These are phyloP conservation scores for Bryoerythrophyllum caledonicum DNA, from an alignment of 225 moss, liverwort and hornwort species.

Conservation along the genomic window DNA sequence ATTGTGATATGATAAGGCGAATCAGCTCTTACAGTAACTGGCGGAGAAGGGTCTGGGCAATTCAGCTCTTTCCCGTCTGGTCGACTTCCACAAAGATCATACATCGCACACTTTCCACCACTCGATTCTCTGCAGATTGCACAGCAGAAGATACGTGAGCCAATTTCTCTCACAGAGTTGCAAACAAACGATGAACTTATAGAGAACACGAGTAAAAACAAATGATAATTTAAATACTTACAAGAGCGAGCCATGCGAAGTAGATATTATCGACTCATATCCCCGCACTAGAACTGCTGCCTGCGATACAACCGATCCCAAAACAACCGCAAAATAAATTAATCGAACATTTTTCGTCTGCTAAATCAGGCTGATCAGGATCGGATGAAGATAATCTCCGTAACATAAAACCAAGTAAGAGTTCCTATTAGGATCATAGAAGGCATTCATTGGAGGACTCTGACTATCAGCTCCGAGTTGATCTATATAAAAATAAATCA, in stretches of 20 bases:
- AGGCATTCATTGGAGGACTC: neutral
- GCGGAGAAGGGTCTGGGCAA: constrained; percentile 71
- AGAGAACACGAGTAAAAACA: neutral
- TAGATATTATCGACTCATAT: constrained; percentile 23
- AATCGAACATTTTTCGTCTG: neutral
- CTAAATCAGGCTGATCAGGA: neutral
- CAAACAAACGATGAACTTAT: neutral
- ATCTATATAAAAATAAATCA: neutral
- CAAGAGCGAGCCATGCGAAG: constrained; percentile 30
- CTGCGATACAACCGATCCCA: constrained; percentile 21
- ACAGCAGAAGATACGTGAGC: constrained; percentile 27
- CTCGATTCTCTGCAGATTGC: constrained; percentile 45
- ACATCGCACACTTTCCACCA: constrained; percentile 86
- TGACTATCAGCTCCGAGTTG: neutral
- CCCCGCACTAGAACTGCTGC: constrained; percentile 35
- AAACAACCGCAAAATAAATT: neutral
- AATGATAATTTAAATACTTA: constrained; percentile 26
- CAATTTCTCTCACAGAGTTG: constrained; percentile 6
- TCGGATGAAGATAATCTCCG: neutral
- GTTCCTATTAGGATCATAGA: neutral
- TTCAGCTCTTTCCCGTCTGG: constrained; percentile 77
- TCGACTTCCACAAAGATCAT: constrained; percentile 78
- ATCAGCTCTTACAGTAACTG: constrained; percentile 60
- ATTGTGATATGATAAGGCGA: neutral
- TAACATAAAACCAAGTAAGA: neutral